Evolutionary conservation across 2,329 filamentous ascomycete genomes (phyloP).

Genomic region (Sporothrix variecibatus): DNA sequence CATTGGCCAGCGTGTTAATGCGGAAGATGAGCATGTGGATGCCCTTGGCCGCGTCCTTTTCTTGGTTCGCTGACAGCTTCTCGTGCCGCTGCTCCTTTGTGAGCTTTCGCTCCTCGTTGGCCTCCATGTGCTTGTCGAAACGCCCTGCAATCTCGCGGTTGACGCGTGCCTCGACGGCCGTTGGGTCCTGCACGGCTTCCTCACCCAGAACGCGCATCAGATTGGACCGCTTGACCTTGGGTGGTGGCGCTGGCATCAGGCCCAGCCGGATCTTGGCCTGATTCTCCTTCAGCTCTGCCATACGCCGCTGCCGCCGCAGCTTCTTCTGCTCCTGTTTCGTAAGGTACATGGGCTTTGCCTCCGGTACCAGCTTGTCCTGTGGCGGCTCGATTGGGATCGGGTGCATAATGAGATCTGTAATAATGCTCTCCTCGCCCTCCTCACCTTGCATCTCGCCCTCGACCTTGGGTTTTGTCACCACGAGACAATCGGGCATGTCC

Average conservation of each 20-base stretch:
- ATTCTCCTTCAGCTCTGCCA: slow-evolving; percentile 91
- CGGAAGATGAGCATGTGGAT: slow-evolving; percentile 87
- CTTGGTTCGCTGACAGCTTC: slow-evolving; percentile 80
- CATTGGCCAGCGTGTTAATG: slow-evolving; percentile 85
- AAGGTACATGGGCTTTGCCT: slow-evolving; percentile 86
- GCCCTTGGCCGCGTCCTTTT: slow-evolving; percentile 83
- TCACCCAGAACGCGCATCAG: slow-evolving; percentile 96
- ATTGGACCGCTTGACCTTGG: slow-evolving; percentile 96
- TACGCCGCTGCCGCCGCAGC: slow-evolving; percentile 81
- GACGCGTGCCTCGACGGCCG: slow-evolving; percentile 91
- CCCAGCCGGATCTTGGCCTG: slow-evolving; percentile 95
- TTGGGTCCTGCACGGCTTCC: slow-evolving; percentile 89
- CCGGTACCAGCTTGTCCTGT: slow-evolving; percentile 78
- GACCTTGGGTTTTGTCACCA: slow-evolving; percentile 34
- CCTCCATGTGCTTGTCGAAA: slow-evolving; percentile 71
- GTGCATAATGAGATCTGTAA: slow-evolving; percentile 90
- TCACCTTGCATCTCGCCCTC: slow-evolving; percentile 2
- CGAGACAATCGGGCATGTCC: slow-evolving; percentile 64
- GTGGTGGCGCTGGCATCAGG: slow-evolving; percentile 83
- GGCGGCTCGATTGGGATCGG: slow-evolving; percentile 88
- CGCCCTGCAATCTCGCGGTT: slow-evolving; percentile 91
- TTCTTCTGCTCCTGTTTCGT: slow-evolving; percentile 91
- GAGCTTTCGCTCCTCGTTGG: slow-evolving; percentile 83
- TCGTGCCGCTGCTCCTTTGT: slow-evolving; percentile 84
- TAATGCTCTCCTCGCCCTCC: slow-evolving; percentile 76